A percentile compares a stretch with the other conserved stretches of the same genome.
These are phyloP conservation scores for Peronospora belbahrii DNA, from an alignment of 352 stramenopile species.

Conservation along the genomic window DNA sequence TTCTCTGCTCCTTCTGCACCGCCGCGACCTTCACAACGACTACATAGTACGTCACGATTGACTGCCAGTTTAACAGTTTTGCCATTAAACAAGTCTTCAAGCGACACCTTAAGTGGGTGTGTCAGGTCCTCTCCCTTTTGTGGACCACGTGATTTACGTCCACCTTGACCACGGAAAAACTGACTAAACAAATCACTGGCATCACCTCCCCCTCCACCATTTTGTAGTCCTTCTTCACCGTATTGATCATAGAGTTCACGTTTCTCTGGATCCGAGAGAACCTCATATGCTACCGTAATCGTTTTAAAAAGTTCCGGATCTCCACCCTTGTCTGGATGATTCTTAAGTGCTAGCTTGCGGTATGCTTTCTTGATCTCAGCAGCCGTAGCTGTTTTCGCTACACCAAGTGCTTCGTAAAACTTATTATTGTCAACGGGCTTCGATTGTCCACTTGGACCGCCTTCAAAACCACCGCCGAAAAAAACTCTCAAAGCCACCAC, in stretches of 20 bases:
- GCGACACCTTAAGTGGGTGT: slow-evolving; percentile 92
- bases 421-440: slow-evolving; percentile 84
- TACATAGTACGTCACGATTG: slow-evolving; percentile 91
- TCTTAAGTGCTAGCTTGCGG: slow-evolving; percentile 86
- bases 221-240: slow-evolving; percentile 96
- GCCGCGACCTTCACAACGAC: slow-evolving; percentile 79
- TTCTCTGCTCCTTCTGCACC: slow-evolving; percentile 91
- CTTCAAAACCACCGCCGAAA: slow-evolving; percentile 73
- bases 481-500: slow-evolving; percentile 81
- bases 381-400: slow-evolving; percentile 73
- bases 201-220: slow-evolving; percentile 64
- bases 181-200: slow-evolving; percentile 94
- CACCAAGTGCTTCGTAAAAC: slow-evolving; percentile 84
- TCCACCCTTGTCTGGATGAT: slow-evolving; percentile 98
- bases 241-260: slow-evolving; percentile 91
- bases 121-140: slow-evolving; percentile 94
- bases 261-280: slow-evolving; percentile 92
- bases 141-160: slow-evolving; percentile 66
- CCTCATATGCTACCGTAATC: slow-evolving; percentile 94
- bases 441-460: slow-evolving; percentile 31
- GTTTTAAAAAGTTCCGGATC: slow-evolving; percentile 94
- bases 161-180: slow-evolving; percentile 90
- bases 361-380: slow-evolving; percentile 89
- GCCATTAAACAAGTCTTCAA: slow-evolving; percentile 99
- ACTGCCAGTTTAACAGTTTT: slow-evolving; percentile 98